A percentile compares a stretch with the other conserved stretches of the same genome.
Conservation (phyloP, 805 yeast species). For the Kodamaea fukazawae region DNA sequence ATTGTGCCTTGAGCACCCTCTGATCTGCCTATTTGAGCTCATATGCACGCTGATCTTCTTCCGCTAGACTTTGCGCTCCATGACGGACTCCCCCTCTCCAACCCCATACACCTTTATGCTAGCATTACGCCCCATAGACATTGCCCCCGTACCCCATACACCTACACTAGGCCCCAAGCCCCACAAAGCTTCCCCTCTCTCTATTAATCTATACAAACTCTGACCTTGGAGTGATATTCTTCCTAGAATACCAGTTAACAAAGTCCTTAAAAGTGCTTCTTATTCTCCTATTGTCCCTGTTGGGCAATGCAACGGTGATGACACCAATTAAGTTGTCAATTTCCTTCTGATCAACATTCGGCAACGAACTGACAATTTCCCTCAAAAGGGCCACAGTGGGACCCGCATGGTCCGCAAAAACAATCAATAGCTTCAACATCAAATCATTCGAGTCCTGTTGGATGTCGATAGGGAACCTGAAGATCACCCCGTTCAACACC, state of each 20-base stretch:
- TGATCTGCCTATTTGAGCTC: no score
- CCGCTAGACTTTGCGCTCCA: no score
- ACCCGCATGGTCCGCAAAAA: slow-evolving; percentile 34
- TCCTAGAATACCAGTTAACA: slow-evolving; percentile 77
- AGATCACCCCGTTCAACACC: slow-evolving; percentile 64
- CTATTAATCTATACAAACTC: slow-evolving; percentile 11
- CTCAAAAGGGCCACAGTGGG: slow-evolving; percentile 45
- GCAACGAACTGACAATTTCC: slow-evolving; percentile 53
- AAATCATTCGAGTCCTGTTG: slow-evolving; percentile 75
- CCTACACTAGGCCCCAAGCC: no score
- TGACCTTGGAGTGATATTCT: slow-evolving; percentile 51
- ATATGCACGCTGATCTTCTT: no score
- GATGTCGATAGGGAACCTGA: slow-evolving; percentile 66
- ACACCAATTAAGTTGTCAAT: slow-evolving; percentile 57
- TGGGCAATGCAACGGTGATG: slow-evolving; percentile 57
- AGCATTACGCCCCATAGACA: no score
- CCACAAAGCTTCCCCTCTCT: neutral
- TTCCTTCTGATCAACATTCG: slow-evolving; percentile 68
- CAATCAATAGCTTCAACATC: slow-evolving; percentile 58
- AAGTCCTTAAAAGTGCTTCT: slow-evolving; percentile 73
- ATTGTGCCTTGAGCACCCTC: no score
- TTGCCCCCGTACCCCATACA: no score
- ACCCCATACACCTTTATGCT: no score
- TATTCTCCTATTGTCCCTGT: slow-evolving; percentile 70
- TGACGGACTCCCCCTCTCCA: no score